Conservation (phyloP, 768 basidiomycete genomes). For the Podaxis rugospora region DNA sequence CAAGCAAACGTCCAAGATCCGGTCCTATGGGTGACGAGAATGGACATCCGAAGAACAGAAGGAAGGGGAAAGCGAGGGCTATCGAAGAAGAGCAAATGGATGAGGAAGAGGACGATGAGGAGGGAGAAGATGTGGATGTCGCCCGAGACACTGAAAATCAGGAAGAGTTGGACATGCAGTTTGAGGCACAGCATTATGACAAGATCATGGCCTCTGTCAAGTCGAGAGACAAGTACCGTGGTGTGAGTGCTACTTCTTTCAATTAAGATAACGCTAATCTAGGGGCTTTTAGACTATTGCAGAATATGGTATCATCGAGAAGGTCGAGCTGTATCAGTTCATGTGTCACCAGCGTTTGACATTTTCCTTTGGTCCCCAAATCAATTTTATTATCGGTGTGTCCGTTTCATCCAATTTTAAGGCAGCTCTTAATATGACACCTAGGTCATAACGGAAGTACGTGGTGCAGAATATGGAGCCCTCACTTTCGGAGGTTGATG, state of each 20-base stretch:
- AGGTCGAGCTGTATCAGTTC: conserved; percentile 86
- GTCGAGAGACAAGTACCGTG: conserved; percentile 5
- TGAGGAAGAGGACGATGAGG: neutral
- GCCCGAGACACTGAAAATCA: conserved; percentile 1
- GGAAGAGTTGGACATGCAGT: conserved; percentile 4
- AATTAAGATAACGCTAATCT: neutral
- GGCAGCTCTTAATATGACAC: neutral
- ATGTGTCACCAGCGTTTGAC: conserved; percentile 90
- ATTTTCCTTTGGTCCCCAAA: conserved; percentile 86
- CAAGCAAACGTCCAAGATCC: neutral
- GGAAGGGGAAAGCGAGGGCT: neutral
- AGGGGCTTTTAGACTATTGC: conserved; percentile 58
- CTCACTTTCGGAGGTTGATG: neutral
- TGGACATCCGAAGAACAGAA: neutral
- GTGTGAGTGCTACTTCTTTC: neutral
- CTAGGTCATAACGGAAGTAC: conserved; percentile 89
- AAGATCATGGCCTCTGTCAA: conserved; percentile 5
- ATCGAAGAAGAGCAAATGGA: neutral
- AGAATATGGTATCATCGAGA: conserved; percentile 84
- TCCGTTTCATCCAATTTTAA: neutral
- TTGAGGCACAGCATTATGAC: conserved; percentile 8
- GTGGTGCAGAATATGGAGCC: conserved; percentile 24
- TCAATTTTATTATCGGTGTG: conserved; percentile 94
- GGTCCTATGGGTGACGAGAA: neutral
- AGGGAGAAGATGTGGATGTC: neutral